These are phyloP conservation scores for Typha latifolia DNA, from an alignment of 176 grass and related monocot species.

Conservation along the genomic window DNA sequence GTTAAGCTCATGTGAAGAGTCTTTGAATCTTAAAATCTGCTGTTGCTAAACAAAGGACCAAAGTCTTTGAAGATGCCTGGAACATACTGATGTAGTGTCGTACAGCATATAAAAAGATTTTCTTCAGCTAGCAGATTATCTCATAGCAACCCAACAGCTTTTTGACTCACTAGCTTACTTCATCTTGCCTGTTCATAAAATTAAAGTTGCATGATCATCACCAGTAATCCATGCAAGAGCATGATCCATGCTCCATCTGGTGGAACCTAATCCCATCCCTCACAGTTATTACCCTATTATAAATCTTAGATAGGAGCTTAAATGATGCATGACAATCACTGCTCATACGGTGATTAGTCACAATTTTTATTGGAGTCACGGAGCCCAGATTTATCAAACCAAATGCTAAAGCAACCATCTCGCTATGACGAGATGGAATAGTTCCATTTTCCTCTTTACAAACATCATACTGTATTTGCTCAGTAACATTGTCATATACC, in stretches of 20 bases:
- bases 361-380: conserved; percentile 20
- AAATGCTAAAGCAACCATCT: conserved; percentile 27
- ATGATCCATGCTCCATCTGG: conserved; percentile 17
- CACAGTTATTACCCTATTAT: conserved; percentile 14
- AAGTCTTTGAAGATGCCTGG: too few species aligned
- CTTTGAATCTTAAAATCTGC: too few species aligned
- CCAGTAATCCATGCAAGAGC: conserved; percentile 31
- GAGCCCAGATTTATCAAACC: conserved; percentile 15
- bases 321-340: conserved; percentile 15
- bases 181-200: neutral
- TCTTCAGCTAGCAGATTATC: too few species aligned
- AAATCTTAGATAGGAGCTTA: conserved; percentile 24
- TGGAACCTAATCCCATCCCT: conserved; percentile 26
- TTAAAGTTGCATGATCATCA: conserved; percentile 14
- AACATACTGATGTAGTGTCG: too few species aligned
- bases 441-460: conserved; percentile 9
- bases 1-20: too few species aligned
- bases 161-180: neutral
- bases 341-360: neutral
- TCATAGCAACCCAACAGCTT: too few species aligned
- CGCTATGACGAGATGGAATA: conserved; percentile 10
- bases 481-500: neutral
- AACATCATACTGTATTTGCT: conserved; percentile 11
- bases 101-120: too few species aligned
- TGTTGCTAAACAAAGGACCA: too few species aligned